Evolutionary conservation across 805 yeast species (phyloP).

Genomic region (Kazachstania bromeliacearum): DNA sequence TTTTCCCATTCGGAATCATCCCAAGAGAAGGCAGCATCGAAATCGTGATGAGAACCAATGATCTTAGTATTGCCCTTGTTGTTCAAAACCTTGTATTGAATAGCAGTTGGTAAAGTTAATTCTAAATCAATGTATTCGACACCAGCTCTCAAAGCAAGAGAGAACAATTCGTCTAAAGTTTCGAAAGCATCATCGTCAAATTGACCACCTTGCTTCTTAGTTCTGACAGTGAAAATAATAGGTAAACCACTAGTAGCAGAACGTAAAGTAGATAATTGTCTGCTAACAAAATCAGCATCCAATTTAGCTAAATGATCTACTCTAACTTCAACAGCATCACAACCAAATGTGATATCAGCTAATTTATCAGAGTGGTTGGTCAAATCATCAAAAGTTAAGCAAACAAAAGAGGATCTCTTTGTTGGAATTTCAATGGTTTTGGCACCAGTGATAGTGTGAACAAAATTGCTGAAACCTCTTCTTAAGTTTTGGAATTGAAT

Average conservation of each 20-base stretch:
- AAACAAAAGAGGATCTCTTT: slow-evolving; percentile 56
- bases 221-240: slow-evolving; percentile 71
- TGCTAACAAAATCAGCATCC: slow-evolving; percentile 50
- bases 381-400: slow-evolving; percentile 61
- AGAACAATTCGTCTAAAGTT: slow-evolving; percentile 41
- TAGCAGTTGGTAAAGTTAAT: slow-evolving; percentile 50
- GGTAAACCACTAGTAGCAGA: slow-evolving; percentile 55
- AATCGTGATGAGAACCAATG: slow-evolving; percentile 79
- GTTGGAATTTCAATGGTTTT: slow-evolving; percentile 25
- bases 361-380: slow-evolving; percentile 36
- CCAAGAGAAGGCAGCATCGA: slow-evolving; percentile 57
- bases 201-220: slow-evolving; percentile 70
- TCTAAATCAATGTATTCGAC: slow-evolving; percentile 77
- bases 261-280: slow-evolving; percentile 65
- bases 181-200: slow-evolving; percentile 53
- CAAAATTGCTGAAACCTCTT: slow-evolving; percentile 47
- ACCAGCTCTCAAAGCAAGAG: slow-evolving; percentile 64
- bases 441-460: slow-evolving; percentile 54
- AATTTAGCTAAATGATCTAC: slow-evolving; percentile 57
- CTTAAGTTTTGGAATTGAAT: slow-evolving; percentile 48
- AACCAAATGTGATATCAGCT: slow-evolving; percentile 52
- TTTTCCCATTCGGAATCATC: slow-evolving; percentile 61
- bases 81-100: slow-evolving; percentile 43
- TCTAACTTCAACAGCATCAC: slow-evolving; percentile 74
- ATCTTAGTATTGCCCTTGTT: slow-evolving; percentile 54